phyloP scores from a whole-genome alignment of 352 stramenopile species.

The Globisporangium middletonii region DNA sequence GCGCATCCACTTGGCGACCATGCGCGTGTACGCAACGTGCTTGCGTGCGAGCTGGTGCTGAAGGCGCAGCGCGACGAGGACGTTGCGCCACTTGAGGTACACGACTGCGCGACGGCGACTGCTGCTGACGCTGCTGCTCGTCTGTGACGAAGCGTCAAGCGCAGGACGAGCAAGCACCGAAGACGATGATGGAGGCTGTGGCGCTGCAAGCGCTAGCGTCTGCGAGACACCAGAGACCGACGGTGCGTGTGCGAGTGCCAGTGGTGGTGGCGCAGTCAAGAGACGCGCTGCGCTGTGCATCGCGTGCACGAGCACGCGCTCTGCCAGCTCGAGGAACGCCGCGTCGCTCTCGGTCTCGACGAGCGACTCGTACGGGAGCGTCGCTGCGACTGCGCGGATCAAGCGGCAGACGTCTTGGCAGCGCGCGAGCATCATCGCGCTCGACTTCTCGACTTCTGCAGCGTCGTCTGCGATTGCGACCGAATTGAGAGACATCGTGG shows the following conservation, averaged over 20 bases:
- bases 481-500: too few species aligned
- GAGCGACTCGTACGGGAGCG: background rate
- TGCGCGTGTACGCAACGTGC: conserved; percentile 17
- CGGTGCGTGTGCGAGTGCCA: background rate
- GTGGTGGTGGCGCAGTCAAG: background rate
- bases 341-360: background rate
- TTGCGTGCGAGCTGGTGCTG: conserved; percentile 13
- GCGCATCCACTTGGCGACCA: conserved; percentile 4
- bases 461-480: too few species aligned
- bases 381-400: conserved; percentile 2
- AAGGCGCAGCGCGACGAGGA: background rate
- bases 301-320: background rate
- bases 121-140: background rate
- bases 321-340: background rate
- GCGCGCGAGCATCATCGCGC: background rate
- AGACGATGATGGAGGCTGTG: too few species aligned
- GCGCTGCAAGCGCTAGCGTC: too few species aligned
- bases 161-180: too few species aligned
- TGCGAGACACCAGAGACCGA: background rate
- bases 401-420: background rate
- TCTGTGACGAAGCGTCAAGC: too few species aligned
- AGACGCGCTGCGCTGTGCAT: background rate
- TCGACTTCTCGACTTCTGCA: background rate
- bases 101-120: background rate
- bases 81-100: conserved; percentile 9